Base-by-base conservation (phyloP, 192 early-diverging fungal genomes). In the Backusella tuberculispora region DNA sequence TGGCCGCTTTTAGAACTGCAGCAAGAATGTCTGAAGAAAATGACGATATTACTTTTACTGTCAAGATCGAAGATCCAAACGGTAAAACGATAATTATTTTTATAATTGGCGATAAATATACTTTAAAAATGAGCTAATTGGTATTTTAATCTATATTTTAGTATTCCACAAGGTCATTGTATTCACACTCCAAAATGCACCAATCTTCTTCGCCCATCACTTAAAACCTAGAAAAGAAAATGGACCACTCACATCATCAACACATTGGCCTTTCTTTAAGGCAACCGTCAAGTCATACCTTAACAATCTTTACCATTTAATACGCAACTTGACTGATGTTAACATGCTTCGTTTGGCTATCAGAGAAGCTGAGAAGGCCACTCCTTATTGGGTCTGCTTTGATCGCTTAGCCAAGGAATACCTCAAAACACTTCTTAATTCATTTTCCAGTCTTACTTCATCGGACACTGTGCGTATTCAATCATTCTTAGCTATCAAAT, bases 111-210 rank as follows among this genome's bases (percentile, higher is more conserved):
- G 15, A 14, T 29, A n/a, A 29, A 40, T 5, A 66, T 29, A n/a
- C 7, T 29, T 34, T 2, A 34, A 34, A 34, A 34, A 34, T 34
- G 19, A 37, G 45, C 3, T n/a, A 10, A n/a, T 68, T 12, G n/a
- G 12, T 68, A 43, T 53, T 45, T 47, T 63, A 63, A 53, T 71
- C 29, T 34, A 72, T 73, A n/a, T 24, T 72, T 29, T 81, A 74
- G 86, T 95, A 15, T 95, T 95, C 86, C 96, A 95, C 83, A 90
- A 90, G 81, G 84, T 96, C 5, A 79, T 98, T 38, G 88, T 94
- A 24, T 83, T 91, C 10, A 84, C 92, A 26, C 76, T 98, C 74
- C 91, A 91, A 75, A 80, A 90, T 45, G 87, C 88, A 6, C 92
- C 92, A 15, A 74, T 73, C 1, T 90, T 90, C 3, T 89, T 99